These are phyloP conservation scores for Pichia nanzhaoensis DNA, from an alignment of 805 yeast genomes.

Conservation along the genomic window DNA sequence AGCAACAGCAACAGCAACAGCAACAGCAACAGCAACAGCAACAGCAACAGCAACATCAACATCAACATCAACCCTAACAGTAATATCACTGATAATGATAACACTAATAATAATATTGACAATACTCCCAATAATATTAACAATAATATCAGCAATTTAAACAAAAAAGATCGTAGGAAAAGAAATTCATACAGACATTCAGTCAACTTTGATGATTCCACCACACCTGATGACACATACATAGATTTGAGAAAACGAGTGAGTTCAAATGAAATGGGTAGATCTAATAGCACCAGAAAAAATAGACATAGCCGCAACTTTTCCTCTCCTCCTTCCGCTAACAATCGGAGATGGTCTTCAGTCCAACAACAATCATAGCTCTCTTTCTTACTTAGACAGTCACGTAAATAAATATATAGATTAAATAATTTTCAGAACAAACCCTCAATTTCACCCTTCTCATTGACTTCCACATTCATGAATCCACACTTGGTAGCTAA, in stretches of 20 bases:
- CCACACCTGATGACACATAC: not conserved
- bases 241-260: conserved; percentile 1
- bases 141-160: conserved; percentile 3
- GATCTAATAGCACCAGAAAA: conserved; percentile 5
- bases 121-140: conserved; percentile 1
- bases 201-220: conserved; percentile 7
- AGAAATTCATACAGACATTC: conserved; percentile 5
- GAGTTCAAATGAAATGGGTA: not conserved
- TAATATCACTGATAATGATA: not conserved
- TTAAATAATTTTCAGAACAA: conserved; percentile 47
- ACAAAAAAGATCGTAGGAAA: conserved; percentile 1
- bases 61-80: too few species aligned
- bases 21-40: too few species aligned
- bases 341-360: conserved; percentile 3
- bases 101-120: not conserved
- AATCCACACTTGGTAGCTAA: conserved; percentile 93
- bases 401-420: too few species aligned
- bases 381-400: too few species aligned
- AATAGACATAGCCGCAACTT: conserved; percentile 7
- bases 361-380: too few species aligned
- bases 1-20: too few species aligned
- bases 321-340: not conserved
- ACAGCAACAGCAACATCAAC: too few species aligned
- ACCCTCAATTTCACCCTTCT: conserved; percentile 89
- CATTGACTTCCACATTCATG: conserved; percentile 93